These are phyloP conservation scores for Beauveria scarabaeidicola DNA, from an alignment of 2,329 filamentous ascomycete genomes.

Conservation along the genomic window DNA sequence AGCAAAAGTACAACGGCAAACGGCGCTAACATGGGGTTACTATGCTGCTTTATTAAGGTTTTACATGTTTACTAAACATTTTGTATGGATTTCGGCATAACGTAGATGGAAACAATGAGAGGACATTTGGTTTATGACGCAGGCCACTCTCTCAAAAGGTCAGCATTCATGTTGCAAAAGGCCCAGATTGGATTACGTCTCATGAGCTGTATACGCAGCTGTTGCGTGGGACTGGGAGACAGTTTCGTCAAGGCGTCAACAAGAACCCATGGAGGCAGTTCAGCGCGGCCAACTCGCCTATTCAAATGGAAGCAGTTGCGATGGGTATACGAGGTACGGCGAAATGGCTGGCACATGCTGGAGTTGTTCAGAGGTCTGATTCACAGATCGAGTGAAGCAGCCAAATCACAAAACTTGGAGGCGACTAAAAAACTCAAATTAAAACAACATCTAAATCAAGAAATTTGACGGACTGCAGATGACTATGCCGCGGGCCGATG, in stretches of 20 bases:
- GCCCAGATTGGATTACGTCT: not conserved
- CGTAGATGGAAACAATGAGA: not conserved
- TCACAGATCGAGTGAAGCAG: not conserved
- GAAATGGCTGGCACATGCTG: not conserved
- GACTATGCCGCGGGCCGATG: not conserved
- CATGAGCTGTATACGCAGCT: not conserved
- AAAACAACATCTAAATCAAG: not conserved
- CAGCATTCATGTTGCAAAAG: not conserved
- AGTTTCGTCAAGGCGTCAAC: not conserved
- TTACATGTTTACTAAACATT: not conserved
- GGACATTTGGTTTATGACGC: not conserved
- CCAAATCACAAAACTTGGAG: not conserved
- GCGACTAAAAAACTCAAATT: too few species aligned
- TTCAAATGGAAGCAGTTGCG: not conserved
- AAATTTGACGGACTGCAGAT: not conserved
- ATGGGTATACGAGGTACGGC: not conserved
- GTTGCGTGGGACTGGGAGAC: not conserved
- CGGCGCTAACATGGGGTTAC: conserved; percentile 10
- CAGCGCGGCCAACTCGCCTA: not conserved
- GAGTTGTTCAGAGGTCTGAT: not conserved
- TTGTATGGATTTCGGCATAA: not conserved
- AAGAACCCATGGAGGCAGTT: not conserved
- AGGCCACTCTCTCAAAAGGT: too few species aligned
- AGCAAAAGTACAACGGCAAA: conserved; percentile 35
- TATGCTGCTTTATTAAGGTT: not conserved